These are phyloP conservation scores for Cadophora malorum DNA, from an alignment of 2,329 filamentous ascomycete genomes.

Conservation along the genomic window DNA sequence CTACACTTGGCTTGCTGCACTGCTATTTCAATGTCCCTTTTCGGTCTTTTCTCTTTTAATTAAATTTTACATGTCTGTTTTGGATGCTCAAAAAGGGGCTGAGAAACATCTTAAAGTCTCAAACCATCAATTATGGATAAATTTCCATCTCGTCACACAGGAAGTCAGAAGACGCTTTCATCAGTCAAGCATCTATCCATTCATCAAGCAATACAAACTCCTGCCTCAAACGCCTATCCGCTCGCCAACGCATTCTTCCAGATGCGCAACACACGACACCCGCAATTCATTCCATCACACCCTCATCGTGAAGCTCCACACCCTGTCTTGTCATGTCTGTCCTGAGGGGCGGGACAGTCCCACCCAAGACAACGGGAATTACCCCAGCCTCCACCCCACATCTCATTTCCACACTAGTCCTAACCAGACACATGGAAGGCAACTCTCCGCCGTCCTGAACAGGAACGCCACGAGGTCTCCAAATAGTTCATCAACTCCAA, in stretches of 20 bases:
- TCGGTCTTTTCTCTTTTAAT: not conserved
- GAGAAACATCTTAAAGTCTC: not conserved
- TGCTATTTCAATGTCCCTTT: not conserved
- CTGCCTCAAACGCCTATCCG: constrained; percentile 17
- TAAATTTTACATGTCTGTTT: not conserved
- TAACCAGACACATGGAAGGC: not conserved
- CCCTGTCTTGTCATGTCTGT: not conserved
- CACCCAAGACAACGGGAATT: constrained; percentile 7
- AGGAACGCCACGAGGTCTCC: constrained; percentile 5
- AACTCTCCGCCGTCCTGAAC: not conserved
- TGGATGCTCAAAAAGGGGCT: not conserved
- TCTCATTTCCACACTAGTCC: not conserved
- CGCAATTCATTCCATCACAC: constrained; percentile 2
- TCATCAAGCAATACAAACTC: not conserved
- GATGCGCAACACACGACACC: constrained; percentile 8
- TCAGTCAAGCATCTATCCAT: not conserved
- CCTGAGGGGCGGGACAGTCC: not conserved
- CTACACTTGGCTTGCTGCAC: not conserved
- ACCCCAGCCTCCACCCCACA: constrained; percentile 3
- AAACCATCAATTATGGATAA: not conserved
- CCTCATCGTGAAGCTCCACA: constrained; percentile 11
- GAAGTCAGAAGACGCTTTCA: not conserved
- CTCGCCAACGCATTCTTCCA: constrained; percentile 16
- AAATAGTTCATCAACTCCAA: not conserved
- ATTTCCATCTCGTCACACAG: not conserved